Conservation (phyloP, 352 stramenopile species). For the Globisporangium barbulae region DNA sequence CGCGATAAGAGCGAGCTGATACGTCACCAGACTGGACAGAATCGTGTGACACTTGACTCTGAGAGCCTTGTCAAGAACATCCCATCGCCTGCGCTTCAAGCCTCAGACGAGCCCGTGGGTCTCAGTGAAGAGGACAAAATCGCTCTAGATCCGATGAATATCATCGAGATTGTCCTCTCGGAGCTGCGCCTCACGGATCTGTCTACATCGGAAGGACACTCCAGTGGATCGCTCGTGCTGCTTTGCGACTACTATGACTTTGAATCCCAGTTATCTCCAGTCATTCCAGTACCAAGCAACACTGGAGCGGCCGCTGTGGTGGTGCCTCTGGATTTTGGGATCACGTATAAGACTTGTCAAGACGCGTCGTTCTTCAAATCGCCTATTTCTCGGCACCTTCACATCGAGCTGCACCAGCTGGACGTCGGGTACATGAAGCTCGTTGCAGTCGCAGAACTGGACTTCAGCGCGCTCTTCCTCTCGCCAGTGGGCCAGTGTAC, state of each 20-base stretch:
- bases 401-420: conserved; percentile 28
- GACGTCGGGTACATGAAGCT: conserved; percentile 6
- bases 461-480: conserved; percentile 23
- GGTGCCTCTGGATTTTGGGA: conserved; percentile 23
- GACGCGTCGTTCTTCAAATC: conserved; percentile 25
- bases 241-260: conserved; percentile 47
- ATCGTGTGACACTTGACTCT: not conserved
- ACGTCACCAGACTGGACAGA: conserved; percentile 8
- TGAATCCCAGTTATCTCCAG: conserved; percentile 33
- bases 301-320: not conserved
- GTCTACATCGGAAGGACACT: too few species aligned
- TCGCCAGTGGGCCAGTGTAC: conserved; percentile 9
- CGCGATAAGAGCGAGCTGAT: conserved; percentile 17
- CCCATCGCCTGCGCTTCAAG: not conserved
- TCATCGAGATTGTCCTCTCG: conserved; percentile 18
- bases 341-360: conserved; percentile 31
- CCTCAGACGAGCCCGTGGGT: not conserved
- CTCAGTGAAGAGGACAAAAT: not conserved
- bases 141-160: conserved; percentile 9
- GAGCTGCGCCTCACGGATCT: conserved; percentile 7
- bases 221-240: conserved; percentile 13
- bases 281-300: conserved; percentile 11
- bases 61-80: not conserved
- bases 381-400: conserved; percentile 8
- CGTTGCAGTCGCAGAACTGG: conserved; percentile 11